Conservation (phyloP, 1,139 yeast species). For the Wickerhamomyces sp. region DNA sequence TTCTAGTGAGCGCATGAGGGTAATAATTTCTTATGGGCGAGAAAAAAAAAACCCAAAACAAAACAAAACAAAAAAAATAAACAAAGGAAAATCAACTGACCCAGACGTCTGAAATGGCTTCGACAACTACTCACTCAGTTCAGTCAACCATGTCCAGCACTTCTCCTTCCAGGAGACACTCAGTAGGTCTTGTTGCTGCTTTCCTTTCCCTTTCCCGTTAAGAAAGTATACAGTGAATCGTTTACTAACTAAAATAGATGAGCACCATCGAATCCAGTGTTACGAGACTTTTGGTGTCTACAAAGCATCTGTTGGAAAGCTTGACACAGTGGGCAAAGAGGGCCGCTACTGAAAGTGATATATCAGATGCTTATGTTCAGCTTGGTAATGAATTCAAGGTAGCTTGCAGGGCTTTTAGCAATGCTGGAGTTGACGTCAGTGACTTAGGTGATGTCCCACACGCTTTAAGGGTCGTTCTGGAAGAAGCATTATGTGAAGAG, state of each 20-base stretch:
- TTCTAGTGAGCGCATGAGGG: background rate
- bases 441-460: conserved; percentile 79
- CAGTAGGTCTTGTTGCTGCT: conserved; percentile 13
- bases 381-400: conserved; percentile 92
- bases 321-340: conserved; percentile 89
- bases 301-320: conserved; percentile 80
- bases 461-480: conserved; percentile 68
- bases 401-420: conserved; percentile 69
- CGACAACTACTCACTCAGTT: no score
- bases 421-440: conserved; percentile 62
- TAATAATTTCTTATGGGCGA: background rate
- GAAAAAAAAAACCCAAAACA: background rate
- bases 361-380: conserved; percentile 87
- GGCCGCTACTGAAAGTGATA: conserved; percentile 73
- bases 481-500: conserved; percentile 79
- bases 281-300: conserved; percentile 77
- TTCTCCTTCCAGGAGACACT: conserved; percentile 23
- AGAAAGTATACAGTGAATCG: no score
- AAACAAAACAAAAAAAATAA: background rate
- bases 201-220: background rate
- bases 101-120: no score
- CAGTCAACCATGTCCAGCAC: background rate
- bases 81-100: no score
- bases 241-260: conserved; percentile 24
- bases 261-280: conserved; percentile 80